These are phyloP conservation scores for Sphagnurus paluster DNA, from an alignment of 1,284 basidiomycete species.

Conservation along the genomic window DNA sequence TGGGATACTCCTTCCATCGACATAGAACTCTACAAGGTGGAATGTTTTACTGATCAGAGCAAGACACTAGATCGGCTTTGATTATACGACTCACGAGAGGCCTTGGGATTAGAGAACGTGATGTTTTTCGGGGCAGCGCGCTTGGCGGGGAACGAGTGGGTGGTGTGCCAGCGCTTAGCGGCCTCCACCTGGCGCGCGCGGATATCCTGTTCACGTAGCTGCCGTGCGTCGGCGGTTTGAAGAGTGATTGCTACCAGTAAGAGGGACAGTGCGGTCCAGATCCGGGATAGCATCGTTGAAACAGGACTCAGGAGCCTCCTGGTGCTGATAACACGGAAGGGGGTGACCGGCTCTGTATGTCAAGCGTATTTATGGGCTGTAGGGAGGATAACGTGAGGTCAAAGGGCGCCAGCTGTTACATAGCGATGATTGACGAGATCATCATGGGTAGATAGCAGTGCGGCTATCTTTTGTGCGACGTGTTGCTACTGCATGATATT, in stretches of 20 bases:
- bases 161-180: conserved; percentile 35
- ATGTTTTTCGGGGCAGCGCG: conserved; percentile 55
- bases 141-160: conserved; percentile 20
- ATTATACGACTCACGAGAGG: conserved; percentile 46
- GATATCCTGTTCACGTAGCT: conserved; percentile 38
- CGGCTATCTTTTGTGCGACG: too few species aligned
- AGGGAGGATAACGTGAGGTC: too few species aligned
- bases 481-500: too few species aligned
- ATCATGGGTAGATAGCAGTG: too few species aligned
- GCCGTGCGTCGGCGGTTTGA: conserved; percentile 20
- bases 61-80: too few species aligned
- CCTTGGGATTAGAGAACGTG: conserved; percentile 68
- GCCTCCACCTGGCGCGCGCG: conserved; percentile 40
- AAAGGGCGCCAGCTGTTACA: too few species aligned
- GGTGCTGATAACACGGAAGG: background rate
- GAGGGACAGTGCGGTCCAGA: conserved; percentile 14
- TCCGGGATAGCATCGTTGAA: conserved; percentile 12
- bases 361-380: background rate
- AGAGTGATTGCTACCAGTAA: conserved; percentile 7
- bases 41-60: too few species aligned
- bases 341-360: background rate
- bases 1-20: conserved; percentile 67
- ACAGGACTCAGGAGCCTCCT: background rate
- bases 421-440: too few species aligned
- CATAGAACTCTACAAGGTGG: conserved; percentile 79